Base-by-base conservation (phyloP, 1,139 yeast species). In the Kodamaea fungicola region DNA sequence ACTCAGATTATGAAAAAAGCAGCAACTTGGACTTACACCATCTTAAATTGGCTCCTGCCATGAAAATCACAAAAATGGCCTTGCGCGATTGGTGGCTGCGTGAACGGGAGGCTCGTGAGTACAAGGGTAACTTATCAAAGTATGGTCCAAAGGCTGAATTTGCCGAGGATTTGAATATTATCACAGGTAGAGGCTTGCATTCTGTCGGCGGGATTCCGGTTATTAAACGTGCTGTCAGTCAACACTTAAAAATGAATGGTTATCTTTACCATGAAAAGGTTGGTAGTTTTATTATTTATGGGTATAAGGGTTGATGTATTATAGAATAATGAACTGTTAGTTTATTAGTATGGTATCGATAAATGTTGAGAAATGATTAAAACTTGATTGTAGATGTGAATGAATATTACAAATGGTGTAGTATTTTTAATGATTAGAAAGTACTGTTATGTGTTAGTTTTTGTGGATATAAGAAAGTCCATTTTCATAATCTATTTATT, bases 141-240 rank as follows among this genome's bases (percentile, higher is more conserved):
- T 61, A 52, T 38, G 62, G 67, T 1, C 37, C 56, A 2, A 46
- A 42, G 23, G 73, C 66, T 2, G 35, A 42, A 23, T 55, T 66
- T 52, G 67, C 70, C 1, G 59, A 54, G 2, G 67, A 69, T 0
- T 47, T 79, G 9, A 49, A 45, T 2, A 55, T 80, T 0, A 57
- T 80, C 2, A 79, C 86, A 0, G 88, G 88, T 0, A 55, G 84
- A 41, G 88, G 88, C 0, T 50, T 79, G 8, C 88, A 81, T 53
- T 78, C 85, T 25, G 57, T 47, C 1, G 74, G 72, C 9, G 83
- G 83, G 1, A 54, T 61, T 2, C 62, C 80, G 0, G 68, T 60
- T 40, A 67, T 80, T 25, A 65, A 66, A 42, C 52, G 50, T 4
- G 54, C 64, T 6, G 74, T 78, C 3, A 52, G 59, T 28, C 60